Percentiles rank a stretch among this genome's conserved stretches.
phyloP scores from a whole-genome alignment of 805 yeast genomes.

The Kodamaea lidongshanica region DNA sequence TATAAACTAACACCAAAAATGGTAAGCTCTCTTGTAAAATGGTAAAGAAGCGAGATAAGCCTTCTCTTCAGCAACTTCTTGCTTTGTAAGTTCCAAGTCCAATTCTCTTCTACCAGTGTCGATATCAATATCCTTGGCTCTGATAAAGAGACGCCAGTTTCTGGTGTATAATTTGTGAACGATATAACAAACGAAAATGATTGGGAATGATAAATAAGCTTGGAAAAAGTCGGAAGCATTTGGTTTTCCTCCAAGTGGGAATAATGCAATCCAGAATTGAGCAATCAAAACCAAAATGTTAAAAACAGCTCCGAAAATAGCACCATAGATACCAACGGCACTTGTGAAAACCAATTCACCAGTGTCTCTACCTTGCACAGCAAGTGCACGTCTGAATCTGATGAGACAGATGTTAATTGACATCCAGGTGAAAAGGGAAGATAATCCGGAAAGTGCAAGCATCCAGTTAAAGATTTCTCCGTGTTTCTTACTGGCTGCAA shows the following conservation, averaged over 20 bases:
- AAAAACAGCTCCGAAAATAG: constrained; percentile 27
- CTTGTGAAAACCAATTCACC: constrained; percentile 32
- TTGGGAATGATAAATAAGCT: constrained; percentile 42
- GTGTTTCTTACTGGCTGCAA: constrained; percentile 55
- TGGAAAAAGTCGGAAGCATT: constrained; percentile 37
- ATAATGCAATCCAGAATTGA: constrained; percentile 39
- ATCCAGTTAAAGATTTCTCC: constrained; percentile 66
- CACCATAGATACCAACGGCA: constrained; percentile 34
- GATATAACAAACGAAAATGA: constrained; percentile 36
- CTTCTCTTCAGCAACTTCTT: constrained; percentile 54
- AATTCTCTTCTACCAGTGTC: constrained; percentile 59
- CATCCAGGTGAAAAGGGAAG: constrained; percentile 78
- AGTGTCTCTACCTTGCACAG: constrained; percentile 42
- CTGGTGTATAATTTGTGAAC: constrained; percentile 44
- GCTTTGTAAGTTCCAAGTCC: constrained; percentile 50
- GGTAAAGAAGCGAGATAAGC: constrained; percentile 43
- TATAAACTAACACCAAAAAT: constrained; percentile 57
- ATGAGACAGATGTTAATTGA: constrained; percentile 62
- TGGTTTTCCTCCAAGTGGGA: constrained; percentile 31
- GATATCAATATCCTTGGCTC: constrained; percentile 47
- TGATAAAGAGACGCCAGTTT: constrained; percentile 40
- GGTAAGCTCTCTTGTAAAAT: constrained; percentile 44
- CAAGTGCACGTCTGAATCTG: constrained; percentile 55
- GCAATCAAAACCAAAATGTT: constrained; percentile 34
- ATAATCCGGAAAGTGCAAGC: constrained; percentile 69